phyloP scores from a whole-genome alignment of 179 eudicot genomes.

The Beta lomatogona region DNA sequence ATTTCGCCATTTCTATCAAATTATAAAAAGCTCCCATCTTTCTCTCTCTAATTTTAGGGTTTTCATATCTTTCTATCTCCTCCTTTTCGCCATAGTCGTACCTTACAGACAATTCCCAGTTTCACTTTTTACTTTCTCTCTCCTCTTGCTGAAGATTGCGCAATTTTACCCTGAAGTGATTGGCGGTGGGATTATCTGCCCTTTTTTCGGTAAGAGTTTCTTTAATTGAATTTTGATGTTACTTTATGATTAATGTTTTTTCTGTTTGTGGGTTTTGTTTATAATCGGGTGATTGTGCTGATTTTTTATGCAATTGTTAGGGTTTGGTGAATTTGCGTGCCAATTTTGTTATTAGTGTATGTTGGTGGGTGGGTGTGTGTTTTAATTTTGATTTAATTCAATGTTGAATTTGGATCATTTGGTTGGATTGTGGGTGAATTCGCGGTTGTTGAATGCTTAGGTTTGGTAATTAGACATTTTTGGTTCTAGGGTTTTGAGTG shows the following conservation, averaged over 20 bases:
- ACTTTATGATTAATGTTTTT: not conserved
- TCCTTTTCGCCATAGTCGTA: not conserved
- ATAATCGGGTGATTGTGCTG: constrained; percentile 7
- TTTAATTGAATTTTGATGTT: not conserved
- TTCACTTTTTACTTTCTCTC: constrained; percentile 8
- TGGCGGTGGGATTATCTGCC: too few species aligned
- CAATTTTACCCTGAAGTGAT: not conserved
- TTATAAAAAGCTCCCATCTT: not conserved
- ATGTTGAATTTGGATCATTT: not conserved
- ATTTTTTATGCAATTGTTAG: constrained; percentile 4
- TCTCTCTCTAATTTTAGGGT: constrained; percentile 28
- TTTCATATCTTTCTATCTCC: not conserved
- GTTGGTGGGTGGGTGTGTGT: constrained; percentile 2
- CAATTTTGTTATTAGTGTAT: not conserved
- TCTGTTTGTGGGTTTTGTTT: constrained; percentile 13
- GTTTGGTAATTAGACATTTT: constrained; percentile 2
- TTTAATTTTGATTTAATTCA: constrained; percentile 8
- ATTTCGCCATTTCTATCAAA: constrained; percentile 23
- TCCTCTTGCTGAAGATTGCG: not conserved
- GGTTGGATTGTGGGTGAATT: constrained; percentile 11
- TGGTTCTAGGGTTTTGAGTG: constrained; percentile 25
- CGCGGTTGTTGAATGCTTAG: not conserved
- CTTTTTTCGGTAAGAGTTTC: not conserved
- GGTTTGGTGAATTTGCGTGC: not conserved
- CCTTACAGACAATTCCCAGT: not conserved